A percentile compares a stretch with the other conserved stretches of the same genome.
These are phyloP conservation scores for Bipolaris zeicola DNA, from an alignment of 2,329 filamentous ascomycete species.

Conservation along the genomic window DNA sequence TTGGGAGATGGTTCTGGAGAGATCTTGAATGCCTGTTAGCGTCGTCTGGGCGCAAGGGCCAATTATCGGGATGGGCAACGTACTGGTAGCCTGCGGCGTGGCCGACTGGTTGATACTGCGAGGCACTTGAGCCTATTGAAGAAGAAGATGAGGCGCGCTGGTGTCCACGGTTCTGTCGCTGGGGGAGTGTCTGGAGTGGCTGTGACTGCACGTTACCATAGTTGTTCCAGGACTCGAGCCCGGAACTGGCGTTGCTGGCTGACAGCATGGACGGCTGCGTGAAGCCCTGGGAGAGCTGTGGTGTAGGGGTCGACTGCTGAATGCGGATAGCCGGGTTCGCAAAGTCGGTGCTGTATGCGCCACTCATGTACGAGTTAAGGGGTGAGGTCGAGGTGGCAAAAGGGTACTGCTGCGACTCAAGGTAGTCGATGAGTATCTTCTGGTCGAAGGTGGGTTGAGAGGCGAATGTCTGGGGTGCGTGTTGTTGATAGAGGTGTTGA, in stretches of 20 bases:
- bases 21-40: constrained; percentile 49
- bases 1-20: constrained; percentile 59
- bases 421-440: constrained; percentile 46
- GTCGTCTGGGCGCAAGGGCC: constrained; percentile 44
- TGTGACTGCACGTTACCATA: constrained; percentile 42
- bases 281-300: constrained; percentile 38
- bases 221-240: constrained; percentile 41
- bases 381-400: constrained; percentile 24
- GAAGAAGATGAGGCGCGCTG: constrained; percentile 49
- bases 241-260: constrained; percentile 29
- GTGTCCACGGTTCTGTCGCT: constrained; percentile 39
- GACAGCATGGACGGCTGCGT: constrained; percentile 42
- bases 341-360: constrained; percentile 39
- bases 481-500: constrained; percentile 39
- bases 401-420: constrained; percentile 44
- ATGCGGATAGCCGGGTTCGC: constrained; percentile 48
- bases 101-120: constrained; percentile 41
- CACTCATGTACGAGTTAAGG: constrained; percentile 41
- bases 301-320: constrained; percentile 49
- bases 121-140: constrained; percentile 46
- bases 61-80: constrained; percentile 54
- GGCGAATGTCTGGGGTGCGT: constrained; percentile 31
- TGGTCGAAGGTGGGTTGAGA: constrained; percentile 39
- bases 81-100: constrained; percentile 46
- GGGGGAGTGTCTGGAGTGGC: constrained; percentile 41